Conservation (phyloP, 306 rosid species). For the Clitoria ternatea region DNA sequence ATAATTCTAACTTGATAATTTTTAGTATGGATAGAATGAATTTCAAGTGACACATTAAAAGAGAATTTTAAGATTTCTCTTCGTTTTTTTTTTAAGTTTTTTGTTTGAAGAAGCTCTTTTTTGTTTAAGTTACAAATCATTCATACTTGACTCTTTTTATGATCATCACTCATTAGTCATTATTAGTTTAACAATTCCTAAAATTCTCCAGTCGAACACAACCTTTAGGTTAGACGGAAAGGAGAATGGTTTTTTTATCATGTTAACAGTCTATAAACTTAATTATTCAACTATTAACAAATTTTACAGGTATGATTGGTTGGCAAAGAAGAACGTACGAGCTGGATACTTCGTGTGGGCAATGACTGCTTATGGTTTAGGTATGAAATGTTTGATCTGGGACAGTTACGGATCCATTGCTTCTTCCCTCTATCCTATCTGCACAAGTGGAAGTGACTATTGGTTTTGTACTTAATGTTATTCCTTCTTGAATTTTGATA, state of each 20-base stretch:
- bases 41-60: no score
- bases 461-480: neutral
- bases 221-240: slow-evolving; percentile 2
- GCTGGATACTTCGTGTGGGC: slow-evolving; percentile 94
- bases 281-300: slow-evolving; percentile 18
- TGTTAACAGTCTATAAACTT: slow-evolving; percentile 11
- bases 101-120: no score
- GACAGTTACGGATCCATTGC: slow-evolving; percentile 5
- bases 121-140: no score
- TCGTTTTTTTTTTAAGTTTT: no score
- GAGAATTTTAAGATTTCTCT: no score
- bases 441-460: neutral
- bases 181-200: no score
- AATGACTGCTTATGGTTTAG: slow-evolving; percentile 96
- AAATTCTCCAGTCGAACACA: no score
- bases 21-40: no score
- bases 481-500: slow-evolving; percentile 14
- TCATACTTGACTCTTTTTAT: no score
- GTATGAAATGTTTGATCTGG: slow-evolving; percentile 42
- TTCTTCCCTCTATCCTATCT: neutral
- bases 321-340: slow-evolving; percentile 76
- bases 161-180: no score
- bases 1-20: no score
- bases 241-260: neutral
- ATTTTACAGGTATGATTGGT: slow-evolving; percentile 83